These are phyloP conservation scores for Orbilia javanica DNA, from an alignment of 2,329 filamentous ascomycete species.

Conservation along the genomic window DNA sequence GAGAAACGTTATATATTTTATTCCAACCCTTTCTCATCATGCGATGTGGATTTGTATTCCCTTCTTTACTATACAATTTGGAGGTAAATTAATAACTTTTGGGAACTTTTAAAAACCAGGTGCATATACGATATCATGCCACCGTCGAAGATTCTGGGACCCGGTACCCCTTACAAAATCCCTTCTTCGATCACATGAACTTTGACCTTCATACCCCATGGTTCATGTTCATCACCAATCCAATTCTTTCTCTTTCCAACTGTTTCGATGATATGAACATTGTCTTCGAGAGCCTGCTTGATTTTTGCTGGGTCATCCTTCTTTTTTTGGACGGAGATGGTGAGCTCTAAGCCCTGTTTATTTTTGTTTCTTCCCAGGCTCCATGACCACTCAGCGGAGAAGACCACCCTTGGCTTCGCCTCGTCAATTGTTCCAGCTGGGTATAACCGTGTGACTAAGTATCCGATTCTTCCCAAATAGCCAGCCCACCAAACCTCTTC, in stretches of 20 bases:
- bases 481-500: slow-evolving; percentile 75
- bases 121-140: too few relatives aligned
- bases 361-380: slow-evolving; percentile 1
- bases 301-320: slow-evolving; percentile 64
- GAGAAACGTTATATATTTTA: too few relatives aligned
- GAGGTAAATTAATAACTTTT: too few relatives aligned
- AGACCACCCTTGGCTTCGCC: slow-evolving; percentile 48
- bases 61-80: too few relatives aligned
- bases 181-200: slow-evolving; percentile 66
- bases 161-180: slow-evolving; percentile 21
- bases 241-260: slow-evolving; percentile 73
- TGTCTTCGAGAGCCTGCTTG: slow-evolving; percentile 65
- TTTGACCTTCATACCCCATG: slow-evolving; percentile 64
- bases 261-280: slow-evolving; percentile 68
- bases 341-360: slow-evolving; percentile 65
- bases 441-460: slow-evolving; percentile 72
- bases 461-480: slow-evolving; percentile 74
- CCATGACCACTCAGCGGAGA: slow-evolving; percentile 48
- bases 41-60: too few relatives aligned
- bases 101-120: too few relatives aligned
- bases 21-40: too few relatives aligned
- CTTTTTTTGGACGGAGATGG: slow-evolving; percentile 67
- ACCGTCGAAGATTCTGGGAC: too few relatives aligned
- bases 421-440: slow-evolving; percentile 70
- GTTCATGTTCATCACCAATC: slow-evolving; percentile 63